phyloP scores from a whole-genome alignment of 2,329 filamentous ascomycete species.

The Ophiostoma populinum region DNA sequence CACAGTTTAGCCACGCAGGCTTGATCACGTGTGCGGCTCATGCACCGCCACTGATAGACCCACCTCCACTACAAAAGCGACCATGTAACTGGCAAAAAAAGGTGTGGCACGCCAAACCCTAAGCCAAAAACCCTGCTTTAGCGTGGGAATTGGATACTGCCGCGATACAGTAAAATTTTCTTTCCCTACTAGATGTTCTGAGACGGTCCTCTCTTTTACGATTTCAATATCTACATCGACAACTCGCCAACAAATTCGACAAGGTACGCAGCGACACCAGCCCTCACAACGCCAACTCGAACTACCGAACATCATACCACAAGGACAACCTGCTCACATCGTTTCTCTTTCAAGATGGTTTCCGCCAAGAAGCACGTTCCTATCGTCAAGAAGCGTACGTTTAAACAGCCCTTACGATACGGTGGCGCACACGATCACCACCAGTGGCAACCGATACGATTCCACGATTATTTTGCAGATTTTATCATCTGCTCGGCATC shows the following conservation, averaged over 20 bases:
- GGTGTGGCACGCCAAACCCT: conserved; percentile 6
- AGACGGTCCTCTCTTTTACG: conserved; percentile 2
- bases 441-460: no score
- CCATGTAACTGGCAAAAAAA: conserved; percentile 4
- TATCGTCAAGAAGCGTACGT: conserved; percentile 99
- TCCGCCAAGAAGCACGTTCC: conserved; percentile 98
- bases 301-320: neutral
- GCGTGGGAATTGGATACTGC: conserved; percentile 3
- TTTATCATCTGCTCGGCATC: no score
- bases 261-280: conserved; percentile 6
- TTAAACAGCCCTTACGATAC: conserved; percentile 5
- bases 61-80: neutral
- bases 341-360: conserved; percentile 57
- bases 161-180: conserved; percentile 7
- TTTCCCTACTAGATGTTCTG: conserved; percentile 3
- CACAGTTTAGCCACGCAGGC: neutral
- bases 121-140: conserved; percentile 7
- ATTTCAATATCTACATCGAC: conserved; percentile 5
- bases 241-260: conserved; percentile 7
- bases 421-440: neutral
- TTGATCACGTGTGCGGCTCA: neutral
- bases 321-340: conserved; percentile 11
- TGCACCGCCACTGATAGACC: conserved; percentile 2
- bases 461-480: no score
- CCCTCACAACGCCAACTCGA: neutral